Conservation (phyloP, 2,329 filamentous ascomycete species). For the Aspergillus puulaauensis region DNA sequence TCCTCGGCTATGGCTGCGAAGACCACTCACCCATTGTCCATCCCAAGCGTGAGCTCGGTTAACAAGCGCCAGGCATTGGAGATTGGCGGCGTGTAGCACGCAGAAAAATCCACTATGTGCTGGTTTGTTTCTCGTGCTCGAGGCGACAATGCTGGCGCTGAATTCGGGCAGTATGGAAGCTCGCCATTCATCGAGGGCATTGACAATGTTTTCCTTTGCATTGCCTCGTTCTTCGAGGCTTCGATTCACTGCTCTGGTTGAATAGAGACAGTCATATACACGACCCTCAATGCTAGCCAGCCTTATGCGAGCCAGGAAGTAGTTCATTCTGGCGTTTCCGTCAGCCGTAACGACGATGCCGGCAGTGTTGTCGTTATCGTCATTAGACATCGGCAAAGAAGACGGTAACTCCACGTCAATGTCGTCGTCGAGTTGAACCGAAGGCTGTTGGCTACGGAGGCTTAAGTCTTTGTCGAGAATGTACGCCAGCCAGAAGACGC, state of each 20-base stretch:
- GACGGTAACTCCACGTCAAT: not conserved
- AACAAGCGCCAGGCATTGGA: not conserved
- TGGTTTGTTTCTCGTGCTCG: not conserved
- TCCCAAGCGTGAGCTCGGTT: not conserved
- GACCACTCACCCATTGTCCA: not conserved
- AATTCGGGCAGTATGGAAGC: not conserved
- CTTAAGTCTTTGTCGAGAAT: constrained; percentile 1
- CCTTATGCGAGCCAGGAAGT: not conserved
- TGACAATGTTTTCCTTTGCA: not conserved
- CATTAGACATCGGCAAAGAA: not conserved
- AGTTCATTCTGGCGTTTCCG: not conserved
- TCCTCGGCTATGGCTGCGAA: not conserved
- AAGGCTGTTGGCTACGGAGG: not conserved
- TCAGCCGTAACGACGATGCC: not conserved
- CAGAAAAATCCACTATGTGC: not conserved
- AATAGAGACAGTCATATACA: not conserved
- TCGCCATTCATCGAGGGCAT: not conserved
- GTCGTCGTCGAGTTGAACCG: not conserved
- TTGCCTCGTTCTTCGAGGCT: not conserved
- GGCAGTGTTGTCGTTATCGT: not conserved
- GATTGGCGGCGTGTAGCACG: not conserved
- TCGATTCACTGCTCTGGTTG: not conserved
- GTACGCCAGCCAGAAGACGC: constrained; percentile 3
- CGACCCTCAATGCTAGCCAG: not conserved
- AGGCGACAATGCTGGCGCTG: not conserved